Conservation (phyloP, 176 grass and related monocot genomes). For the Rhynchospora tenuis region DNA sequence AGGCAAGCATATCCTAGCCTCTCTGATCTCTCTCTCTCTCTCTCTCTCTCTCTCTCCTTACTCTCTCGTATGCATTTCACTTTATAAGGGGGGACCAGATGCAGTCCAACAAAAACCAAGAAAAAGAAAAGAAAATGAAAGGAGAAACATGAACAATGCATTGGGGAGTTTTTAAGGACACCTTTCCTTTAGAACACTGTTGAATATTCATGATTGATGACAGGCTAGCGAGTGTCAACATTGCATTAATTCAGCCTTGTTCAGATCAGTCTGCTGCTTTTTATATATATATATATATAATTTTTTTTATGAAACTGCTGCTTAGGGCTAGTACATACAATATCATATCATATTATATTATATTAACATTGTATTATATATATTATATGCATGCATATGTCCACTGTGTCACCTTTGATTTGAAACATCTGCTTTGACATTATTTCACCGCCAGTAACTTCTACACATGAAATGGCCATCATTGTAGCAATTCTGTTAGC, state of each 20-base stretch:
- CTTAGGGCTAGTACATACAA: neutral
- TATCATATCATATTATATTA: neutral
- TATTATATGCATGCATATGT: too few relatives aligned
- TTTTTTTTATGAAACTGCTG: too few relatives aligned
- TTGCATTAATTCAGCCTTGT: neutral
- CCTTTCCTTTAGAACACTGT: conserved; percentile 12
- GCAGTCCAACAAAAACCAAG: neutral
- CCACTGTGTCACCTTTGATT: neutral
- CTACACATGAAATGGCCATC: too few relatives aligned
- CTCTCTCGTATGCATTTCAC: conserved; percentile 1
- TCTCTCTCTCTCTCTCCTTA: neutral
- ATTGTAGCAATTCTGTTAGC: too few relatives aligned
- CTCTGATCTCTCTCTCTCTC: neutral
- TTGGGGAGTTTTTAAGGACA: neutral
- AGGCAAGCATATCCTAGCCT: conserved; percentile 38
- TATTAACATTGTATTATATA: too few relatives aligned
- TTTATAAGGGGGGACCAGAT: neutral
- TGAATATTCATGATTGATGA: conserved; percentile 11
- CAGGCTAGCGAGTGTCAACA: too few relatives aligned
- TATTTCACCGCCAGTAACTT: too few relatives aligned
- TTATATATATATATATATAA: neutral
- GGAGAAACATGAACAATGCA: neutral
- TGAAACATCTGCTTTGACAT: neutral
- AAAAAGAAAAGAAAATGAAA: neutral
- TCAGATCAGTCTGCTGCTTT: neutral